These are phyloP conservation scores for Breviolum minutum DNA, from an alignment of 73 alveolate species.

Conservation along the genomic window DNA sequence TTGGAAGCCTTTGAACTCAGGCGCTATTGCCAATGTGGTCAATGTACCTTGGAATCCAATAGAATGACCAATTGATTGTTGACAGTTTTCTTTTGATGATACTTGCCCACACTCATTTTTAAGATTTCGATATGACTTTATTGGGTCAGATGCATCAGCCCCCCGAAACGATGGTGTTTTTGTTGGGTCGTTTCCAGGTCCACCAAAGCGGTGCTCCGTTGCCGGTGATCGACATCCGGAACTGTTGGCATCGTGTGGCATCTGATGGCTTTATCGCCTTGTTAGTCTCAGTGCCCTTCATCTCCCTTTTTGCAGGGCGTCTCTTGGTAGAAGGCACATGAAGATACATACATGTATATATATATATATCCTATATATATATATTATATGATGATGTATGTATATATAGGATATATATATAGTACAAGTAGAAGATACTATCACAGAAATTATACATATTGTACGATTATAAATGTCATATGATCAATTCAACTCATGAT, in stretches of 20 bases:
- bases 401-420: too few relatives aligned
- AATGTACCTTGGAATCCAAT: not conserved
- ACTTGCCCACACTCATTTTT: not conserved
- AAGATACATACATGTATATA: too few relatives aligned
- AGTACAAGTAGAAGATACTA: too few relatives aligned
- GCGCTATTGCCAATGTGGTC: slow-evolving; percentile 36
- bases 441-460: too few relatives aligned
- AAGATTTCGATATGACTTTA: not conserved
- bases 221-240: slow-evolving; percentile 57
- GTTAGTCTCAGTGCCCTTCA: not conserved
- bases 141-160: not conserved
- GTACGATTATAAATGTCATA: too few relatives aligned
- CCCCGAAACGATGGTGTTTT: not conserved
- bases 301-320: slow-evolving; percentile 32
- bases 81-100: not conserved
- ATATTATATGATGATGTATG: too few relatives aligned
- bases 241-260: slow-evolving; percentile 37
- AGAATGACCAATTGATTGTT: not conserved
- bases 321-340: not conserved
- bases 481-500: too few relatives aligned
- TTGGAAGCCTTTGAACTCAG: not conserved
- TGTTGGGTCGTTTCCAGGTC: not conserved
- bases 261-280: slow-evolving; percentile 21
- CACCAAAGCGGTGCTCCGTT: not conserved
- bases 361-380: too few relatives aligned